Evolutionary conservation across 208 protist species (phyloP).

Genomic region (Trypanosoma melophagium): DNA sequence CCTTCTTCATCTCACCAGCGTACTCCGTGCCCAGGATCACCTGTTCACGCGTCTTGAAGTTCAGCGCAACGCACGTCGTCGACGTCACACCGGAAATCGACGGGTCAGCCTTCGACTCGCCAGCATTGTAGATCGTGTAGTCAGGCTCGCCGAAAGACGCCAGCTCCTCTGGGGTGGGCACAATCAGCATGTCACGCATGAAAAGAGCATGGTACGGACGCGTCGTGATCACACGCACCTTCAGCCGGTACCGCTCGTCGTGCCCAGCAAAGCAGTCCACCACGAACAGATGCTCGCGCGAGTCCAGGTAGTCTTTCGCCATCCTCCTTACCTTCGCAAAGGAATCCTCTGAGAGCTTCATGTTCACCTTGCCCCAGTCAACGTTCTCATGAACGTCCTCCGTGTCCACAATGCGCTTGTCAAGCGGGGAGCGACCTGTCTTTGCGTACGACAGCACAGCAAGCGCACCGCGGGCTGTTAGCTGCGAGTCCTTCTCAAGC

Average conservation of each 20-base stretch:
- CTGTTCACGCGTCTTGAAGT: conserved; percentile 86
- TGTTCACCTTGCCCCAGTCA: conserved; percentile 96
- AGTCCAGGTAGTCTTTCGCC: conserved; percentile 93
- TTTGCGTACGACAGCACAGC: conserved; percentile 85
- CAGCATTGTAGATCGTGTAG: conserved; percentile 95
- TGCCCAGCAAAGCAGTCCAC: conserved; percentile 94
- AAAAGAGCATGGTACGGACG: conserved; percentile 97
- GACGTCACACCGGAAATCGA: conserved; percentile 85
- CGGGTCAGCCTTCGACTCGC: conserved; percentile 87
- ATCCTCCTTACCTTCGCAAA: conserved; percentile 92
- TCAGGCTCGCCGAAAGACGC: conserved; percentile 93
- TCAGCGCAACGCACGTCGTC: conserved; percentile 71
- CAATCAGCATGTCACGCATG: conserved; percentile 96
- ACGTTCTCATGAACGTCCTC: conserved; percentile 65
- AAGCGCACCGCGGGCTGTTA: conserved; percentile 87
- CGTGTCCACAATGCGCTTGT: conserved; percentile 94
- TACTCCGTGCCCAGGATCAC: conserved; percentile 97
- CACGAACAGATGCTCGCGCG: conserved; percentile 90
- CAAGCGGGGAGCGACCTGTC: conserved; percentile 90
- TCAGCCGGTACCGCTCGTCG: conserved; percentile 91
- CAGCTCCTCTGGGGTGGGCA: conserved; percentile 90
- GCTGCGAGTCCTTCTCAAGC: conserved; percentile 64
- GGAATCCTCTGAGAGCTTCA: conserved; percentile 81
- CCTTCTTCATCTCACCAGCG: conserved; percentile 98
- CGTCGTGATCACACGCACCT: conserved; percentile 91